Evolutionary conservation across 75 land plant genomes (phyloP), one percentile per base, ranked within the genome.

Genomic region (Gnetum montanum): DNA sequence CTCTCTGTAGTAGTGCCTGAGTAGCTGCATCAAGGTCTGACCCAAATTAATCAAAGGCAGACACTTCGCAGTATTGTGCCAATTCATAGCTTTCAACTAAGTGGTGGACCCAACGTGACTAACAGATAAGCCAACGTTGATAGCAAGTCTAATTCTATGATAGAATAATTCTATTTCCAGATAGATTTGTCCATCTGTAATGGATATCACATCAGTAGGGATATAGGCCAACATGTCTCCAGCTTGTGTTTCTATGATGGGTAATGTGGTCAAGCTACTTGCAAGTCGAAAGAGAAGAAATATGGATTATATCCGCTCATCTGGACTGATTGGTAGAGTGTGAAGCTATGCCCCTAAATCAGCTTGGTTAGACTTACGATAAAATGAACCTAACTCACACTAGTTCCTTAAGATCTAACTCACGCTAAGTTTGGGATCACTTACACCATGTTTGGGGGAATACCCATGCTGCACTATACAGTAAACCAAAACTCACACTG

Each of bases 191-290:
- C 64, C 64, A 34, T 48, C 54, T 2, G 46, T 61, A 49, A 61
- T 61, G 26, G 54, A 49, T 35, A 61, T 61, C 31, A 49, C 64
- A 61, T 61, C 50, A 1, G 64, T 61, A 6, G 64, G 64, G 19
- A 49, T 61, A 33, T 61, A 61, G 16, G 64, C 64, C n/a, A 25
- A 61, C 8, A 61, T 54, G 38, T 61, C 64, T 33, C 64, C 54
- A 34, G 36, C 54, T 31, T 61, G 54, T 10, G 54, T 61, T 26
- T 61, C 64, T 3, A 61, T 26, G 13, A 61, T 49, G 24, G 64
- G 64, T 31, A 61, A 19, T 34, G 37, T 40, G 6, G 23, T 43
- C 34, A 59, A 25, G 29, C 26, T 43, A 25, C 31, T n/a, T 6
- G 37, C n/a, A n/a, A n/a, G n/a, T n/a, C n/a, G n/a, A n/a, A n/a